Base-by-base conservation (phyloP, 1,139 yeast species). In the Entelexis sorbosivorans region DNA sequence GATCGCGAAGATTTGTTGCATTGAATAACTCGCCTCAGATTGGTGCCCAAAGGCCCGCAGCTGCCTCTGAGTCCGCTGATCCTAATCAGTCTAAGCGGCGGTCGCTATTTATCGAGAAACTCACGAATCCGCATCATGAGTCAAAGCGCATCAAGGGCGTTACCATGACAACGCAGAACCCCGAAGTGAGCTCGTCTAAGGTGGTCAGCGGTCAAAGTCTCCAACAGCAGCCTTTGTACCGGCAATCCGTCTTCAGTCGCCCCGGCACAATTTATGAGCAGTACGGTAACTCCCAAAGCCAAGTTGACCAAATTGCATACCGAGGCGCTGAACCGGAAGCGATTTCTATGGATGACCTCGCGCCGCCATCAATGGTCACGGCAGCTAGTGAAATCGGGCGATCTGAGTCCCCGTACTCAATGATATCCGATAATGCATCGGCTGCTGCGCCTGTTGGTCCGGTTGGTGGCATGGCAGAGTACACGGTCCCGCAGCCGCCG, bases 401-500 rank as follows among this genome's bases (percentile, higher is more conserved):
- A 11, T 40, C 49, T 10, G 48, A 39, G n/a, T 39, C 56, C 1
- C 56, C 56, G 3, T 44, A 32, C 13, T 50, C 53, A 1, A 17
- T 45, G 14, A 17, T 38, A 6, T 45, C 51, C 6, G 50, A 48
- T 6, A 26, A 14, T 10, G 39, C 42, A 13, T 32, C 34, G 9
- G 42, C 38, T 17, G 42, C 39, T 5, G 9, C 36, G 11, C 58
- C 58, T 0, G 28, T 19, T 29, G 62, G 62, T 2, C 62, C 62
- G 8, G 44, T 59, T 4, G 62, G 62, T 8, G 60, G 61, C 19
- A 43, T 38, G 10, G 47, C 47, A 1, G 78, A 86, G 10, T 82
- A 81, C 56, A 70, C 84, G 26, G 82, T 89, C 50, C 93, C 94
- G 2, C 97, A 89, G 66, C 97, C 97, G 3, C 95, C 95, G 1